Base-by-base conservation (phyloP, 345 rosid species). In the Anacardium occidentale region DNA sequence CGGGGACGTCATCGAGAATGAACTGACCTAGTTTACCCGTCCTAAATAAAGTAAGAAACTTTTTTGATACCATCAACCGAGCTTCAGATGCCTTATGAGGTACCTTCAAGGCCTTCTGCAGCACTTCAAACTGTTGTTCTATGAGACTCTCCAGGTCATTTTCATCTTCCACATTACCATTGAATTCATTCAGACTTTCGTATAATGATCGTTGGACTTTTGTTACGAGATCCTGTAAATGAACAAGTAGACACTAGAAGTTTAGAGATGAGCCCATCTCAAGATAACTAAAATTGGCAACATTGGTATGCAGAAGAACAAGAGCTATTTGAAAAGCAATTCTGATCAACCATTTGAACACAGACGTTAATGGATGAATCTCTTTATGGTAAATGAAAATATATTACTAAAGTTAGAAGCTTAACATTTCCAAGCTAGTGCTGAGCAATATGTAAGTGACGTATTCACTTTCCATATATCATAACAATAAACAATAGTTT, bases 11-110 rank as follows among this genome's bases (percentile, higher is more conserved):
- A 64, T 94, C 98, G 22, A 94, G 91, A 62, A 92, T 85, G 71
- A 92, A 94, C 48, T 88, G 88, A 45, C 98, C 98, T 1, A 90
- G 95, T 78, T 87, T 92, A 74, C 98, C 97, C 0, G 90, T 78
- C 75, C 98, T 84, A 77, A 94, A 94, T 66, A 92, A 85, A 60
- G 91, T 88, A 56, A 94, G 95, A 50, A 94, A 89, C 81, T 89
- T 94, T 85, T 92, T 94, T 66, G 98, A 83, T 57, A 92, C 95
- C 97, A 88, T 94, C 67, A 90, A 76, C 57, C 95, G 92, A 66
- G 93, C 92, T 85, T 94, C 97, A 0, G 91, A 75, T 73, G 92
- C 86, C 76, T 83, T 90, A 8, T 84, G 86, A 61, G 95, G 80
- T 76, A 94, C 84, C 84, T 87, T 90, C 77, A 90, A 26, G 17